These are phyloP conservation scores for Carex cristatella DNA, from an alignment of 176 grass and related monocot genomes.

Conservation along the genomic window DNA sequence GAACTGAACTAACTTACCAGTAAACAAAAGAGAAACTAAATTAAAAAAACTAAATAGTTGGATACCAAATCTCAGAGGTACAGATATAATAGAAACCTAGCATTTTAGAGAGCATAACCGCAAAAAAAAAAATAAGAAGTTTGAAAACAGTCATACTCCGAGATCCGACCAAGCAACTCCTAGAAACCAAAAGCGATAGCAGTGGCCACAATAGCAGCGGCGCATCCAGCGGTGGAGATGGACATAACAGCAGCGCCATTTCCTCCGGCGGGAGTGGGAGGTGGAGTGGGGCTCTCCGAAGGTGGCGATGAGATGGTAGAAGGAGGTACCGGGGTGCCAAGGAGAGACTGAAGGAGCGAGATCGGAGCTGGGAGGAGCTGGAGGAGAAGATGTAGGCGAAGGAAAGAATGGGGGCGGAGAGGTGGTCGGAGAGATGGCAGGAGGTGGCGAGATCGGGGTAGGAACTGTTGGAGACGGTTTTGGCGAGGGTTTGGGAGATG, in stretches of 20 bases:
- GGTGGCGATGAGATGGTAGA: conserved; percentile 7
- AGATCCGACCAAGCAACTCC: background rate
- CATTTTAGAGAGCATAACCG: background rate
- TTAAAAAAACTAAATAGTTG: background rate
- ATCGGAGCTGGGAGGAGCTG: background rate
- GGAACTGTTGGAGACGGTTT: background rate
- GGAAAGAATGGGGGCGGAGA: background rate
- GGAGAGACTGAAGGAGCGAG: background rate
- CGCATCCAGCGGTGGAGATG: background rate
- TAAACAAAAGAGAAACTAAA: conserved; percentile 5
- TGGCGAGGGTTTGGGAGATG: background rate
- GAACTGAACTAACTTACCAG: too few species aligned
- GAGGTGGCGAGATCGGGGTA: background rate
- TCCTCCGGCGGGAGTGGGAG: background rate
- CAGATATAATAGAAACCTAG: background rate
- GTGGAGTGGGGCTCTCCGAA: background rate
- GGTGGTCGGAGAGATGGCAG: background rate
- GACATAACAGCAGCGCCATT: conserved; percentile 13
- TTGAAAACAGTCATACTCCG: background rate
- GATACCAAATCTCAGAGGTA: background rate
- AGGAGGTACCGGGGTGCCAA: background rate
- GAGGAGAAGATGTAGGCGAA: background rate
- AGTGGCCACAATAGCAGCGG: conserved; percentile 19
- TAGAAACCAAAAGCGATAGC: background rate
- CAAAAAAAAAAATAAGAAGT: background rate